These are phyloP conservation scores for Gnetum montanum DNA, from an alignment of 75 land plant species.

Conservation along the genomic window DNA sequence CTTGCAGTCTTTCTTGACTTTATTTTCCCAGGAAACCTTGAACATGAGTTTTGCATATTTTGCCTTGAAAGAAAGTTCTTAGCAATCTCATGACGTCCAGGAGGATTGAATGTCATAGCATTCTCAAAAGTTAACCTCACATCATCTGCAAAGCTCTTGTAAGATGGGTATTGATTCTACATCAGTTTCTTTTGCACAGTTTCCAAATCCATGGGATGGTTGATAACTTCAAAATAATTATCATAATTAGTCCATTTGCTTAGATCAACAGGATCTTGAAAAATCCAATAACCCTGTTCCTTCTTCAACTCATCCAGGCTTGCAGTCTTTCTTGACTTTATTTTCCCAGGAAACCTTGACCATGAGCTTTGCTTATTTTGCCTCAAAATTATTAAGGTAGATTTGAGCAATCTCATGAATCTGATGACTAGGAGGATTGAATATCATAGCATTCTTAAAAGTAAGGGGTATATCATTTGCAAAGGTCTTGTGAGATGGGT, in stretches of 20 bases:
- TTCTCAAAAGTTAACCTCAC: slow-evolving; percentile 19
- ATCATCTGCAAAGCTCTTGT: slow-evolving; percentile 14
- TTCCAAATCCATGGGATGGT: slow-evolving; percentile 25
- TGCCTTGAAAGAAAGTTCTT: too few relatives aligned
- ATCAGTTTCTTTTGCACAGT: slow-evolving; percentile 12
- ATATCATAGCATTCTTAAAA: slow-evolving; percentile 19
- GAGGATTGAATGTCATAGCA: slow-evolving; percentile 24
- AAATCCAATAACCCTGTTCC: too few relatives aligned
- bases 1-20: too few relatives aligned
- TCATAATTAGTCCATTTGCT: not conserved
- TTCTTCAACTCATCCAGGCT: too few relatives aligned
- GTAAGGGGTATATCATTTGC: slow-evolving; percentile 21
- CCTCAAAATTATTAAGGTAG: too few relatives aligned
- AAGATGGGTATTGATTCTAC: not conserved
- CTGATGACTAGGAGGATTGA: slow-evolving; percentile 23
- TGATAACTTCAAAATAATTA: not conserved
- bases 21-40: too few relatives aligned
- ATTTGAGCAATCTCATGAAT: too few relatives aligned
- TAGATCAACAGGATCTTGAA: not conserved
- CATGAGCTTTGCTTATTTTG: too few relatives aligned
- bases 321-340: too few relatives aligned
- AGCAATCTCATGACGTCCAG: too few relatives aligned
- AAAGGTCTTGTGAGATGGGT: slow-evolving; percentile 1
- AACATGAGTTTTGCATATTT: too few relatives aligned
- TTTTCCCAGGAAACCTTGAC: too few relatives aligned